Percentiles rank a stretch among this genome's conserved stretches.
Evolutionary conservation across 345 rosid species (phyloP).

Genomic region (Brassica cretica): DNA sequence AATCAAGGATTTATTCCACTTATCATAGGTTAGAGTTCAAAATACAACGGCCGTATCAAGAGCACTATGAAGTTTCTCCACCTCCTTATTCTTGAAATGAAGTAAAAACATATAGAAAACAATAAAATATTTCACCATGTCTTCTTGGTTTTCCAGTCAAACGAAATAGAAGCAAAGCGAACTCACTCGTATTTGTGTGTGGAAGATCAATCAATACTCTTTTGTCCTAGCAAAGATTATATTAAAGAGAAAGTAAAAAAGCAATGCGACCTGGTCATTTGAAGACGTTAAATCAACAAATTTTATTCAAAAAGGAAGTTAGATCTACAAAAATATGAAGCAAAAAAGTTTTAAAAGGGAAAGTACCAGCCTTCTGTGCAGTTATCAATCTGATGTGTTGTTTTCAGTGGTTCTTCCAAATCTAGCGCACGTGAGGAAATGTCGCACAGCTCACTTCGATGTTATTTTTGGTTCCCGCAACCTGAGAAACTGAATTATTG

Average conservation of each 20-base stretch:
- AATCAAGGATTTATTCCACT: too few relatives aligned
- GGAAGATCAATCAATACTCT: slow-evolving; percentile 82
- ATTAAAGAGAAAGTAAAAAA: slow-evolving; percentile 46
- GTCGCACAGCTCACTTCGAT: slow-evolving; percentile 94
- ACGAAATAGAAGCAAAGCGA: neutral
- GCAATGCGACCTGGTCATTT: neutral
- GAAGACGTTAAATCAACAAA: neutral
- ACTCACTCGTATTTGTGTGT: slow-evolving; percentile 70
- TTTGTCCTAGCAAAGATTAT: slow-evolving; percentile 76
- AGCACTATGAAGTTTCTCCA: slow-evolving; percentile 85
- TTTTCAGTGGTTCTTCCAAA: slow-evolving; percentile 57
- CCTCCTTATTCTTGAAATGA: slow-evolving; percentile 54
- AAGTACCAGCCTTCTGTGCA: slow-evolving; percentile 94
- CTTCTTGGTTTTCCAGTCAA: neutral
- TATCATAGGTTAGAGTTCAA: too few relatives aligned
- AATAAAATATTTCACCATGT: neutral
- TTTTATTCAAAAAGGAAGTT: neutral
- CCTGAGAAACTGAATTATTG: slow-evolving; percentile 41
- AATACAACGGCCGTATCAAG: slow-evolving; percentile 36
- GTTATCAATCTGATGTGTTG: slow-evolving; percentile 96
- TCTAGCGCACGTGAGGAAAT: slow-evolving; percentile 76
- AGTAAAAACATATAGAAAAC: neutral
- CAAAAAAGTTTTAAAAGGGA: slow-evolving; percentile 7
- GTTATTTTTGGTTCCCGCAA: slow-evolving; percentile 89
- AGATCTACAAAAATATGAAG: slow-evolving; percentile 5